Evolutionary conservation across 139 green algal species (phyloP).

Genomic region (Tetradesmus lagerheimii): DNA sequence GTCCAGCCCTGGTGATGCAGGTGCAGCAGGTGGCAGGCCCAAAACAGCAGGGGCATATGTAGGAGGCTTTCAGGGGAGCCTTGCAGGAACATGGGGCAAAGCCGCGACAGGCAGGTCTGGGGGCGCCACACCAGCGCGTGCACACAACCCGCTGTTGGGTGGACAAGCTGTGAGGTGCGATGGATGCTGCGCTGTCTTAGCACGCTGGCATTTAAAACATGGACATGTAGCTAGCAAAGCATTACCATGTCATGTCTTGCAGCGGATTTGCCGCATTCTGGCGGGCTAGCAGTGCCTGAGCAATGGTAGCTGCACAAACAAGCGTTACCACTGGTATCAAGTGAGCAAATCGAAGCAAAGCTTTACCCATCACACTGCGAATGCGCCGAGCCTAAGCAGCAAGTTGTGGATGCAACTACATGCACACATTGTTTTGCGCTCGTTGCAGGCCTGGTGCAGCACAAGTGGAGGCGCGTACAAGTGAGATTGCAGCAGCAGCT

Average conservation of each 20-base stretch:
- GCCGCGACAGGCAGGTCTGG: conserved; percentile 46
- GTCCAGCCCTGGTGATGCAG: conserved; percentile 9
- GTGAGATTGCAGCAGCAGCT: not conserved
- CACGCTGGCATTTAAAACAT: not conserved
- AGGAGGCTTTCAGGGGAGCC: conserved; percentile 50
- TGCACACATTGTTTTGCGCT: not conserved
- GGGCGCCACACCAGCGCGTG: not conserved
- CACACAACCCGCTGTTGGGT: conserved; percentile 6
- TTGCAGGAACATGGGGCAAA: conserved; percentile 57
- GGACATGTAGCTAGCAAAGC: not conserved
- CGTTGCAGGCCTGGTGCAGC: conserved; percentile 13
- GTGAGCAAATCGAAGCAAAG: too few species aligned
- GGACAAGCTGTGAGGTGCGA: not conserved
- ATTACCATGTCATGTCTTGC: too few species aligned
- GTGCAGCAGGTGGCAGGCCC: conserved; percentile 11
- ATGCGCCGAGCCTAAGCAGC: too few species aligned
- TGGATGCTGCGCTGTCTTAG: not conserved
- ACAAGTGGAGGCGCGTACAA: not conserved
- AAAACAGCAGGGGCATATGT: conserved; percentile 23
- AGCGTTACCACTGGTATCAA: too few species aligned
- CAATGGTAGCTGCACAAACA: too few species aligned
- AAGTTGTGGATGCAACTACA: not conserved
- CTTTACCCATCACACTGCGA: too few species aligned
- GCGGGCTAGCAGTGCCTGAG: too few species aligned
- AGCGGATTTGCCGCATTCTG: too few species aligned